Percentiles rank a stretch among this genome's conserved stretches.
Evolutionary conservation across 2,329 filamentous ascomycete species (phyloP).

Genomic region (Fusarium miscanthi): DNA sequence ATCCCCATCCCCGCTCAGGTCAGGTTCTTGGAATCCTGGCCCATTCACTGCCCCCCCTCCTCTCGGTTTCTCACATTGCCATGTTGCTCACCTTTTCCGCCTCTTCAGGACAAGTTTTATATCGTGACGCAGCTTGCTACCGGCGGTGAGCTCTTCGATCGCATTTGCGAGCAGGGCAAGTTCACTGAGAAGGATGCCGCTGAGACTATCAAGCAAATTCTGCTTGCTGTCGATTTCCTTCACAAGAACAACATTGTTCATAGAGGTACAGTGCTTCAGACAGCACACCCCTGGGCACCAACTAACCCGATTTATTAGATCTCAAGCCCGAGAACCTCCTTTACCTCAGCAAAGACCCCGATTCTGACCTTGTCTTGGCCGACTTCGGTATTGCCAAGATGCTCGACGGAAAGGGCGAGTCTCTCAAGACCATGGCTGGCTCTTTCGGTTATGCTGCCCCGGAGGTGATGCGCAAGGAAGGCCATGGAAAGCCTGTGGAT

Average conservation of each 20-base stretch:
- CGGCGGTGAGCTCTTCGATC: conserved; percentile 95
- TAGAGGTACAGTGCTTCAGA: conserved; percentile 70
- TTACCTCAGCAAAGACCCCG: conserved; percentile 80
- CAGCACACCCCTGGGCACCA: not conserved
- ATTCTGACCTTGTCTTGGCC: conserved; percentile 90
- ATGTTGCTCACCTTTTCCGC: conserved; percentile 19
- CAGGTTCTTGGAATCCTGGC: conserved; percentile 1
- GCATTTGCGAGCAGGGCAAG: conserved; percentile 97
- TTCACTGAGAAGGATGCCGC: conserved; percentile 99
- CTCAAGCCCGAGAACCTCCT: conserved; percentile 98
- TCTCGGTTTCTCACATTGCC: not conserved
- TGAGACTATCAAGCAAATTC: conserved; percentile 92
- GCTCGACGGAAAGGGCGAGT: conserved; percentile 88
- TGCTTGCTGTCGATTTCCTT: conserved; percentile 93
- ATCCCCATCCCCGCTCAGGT: not conserved
- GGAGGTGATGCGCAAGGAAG: conserved; percentile 97
- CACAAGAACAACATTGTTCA: conserved; percentile 96
- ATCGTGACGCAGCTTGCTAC: conserved; percentile 97
- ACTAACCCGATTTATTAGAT: conserved; percentile 65
- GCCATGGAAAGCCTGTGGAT: conserved; percentile 97
- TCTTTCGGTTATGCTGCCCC: conserved; percentile 98
- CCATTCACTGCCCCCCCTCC: conserved; percentile 3
- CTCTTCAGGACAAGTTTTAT: conserved; percentile 92
- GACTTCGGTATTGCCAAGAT: conserved; percentile 99
- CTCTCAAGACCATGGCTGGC: conserved; percentile 97